These are phyloP conservation scores for Trichoderma endophyticum DNA, from an alignment of 2,329 filamentous ascomycete species.

Conservation along the genomic window DNA sequence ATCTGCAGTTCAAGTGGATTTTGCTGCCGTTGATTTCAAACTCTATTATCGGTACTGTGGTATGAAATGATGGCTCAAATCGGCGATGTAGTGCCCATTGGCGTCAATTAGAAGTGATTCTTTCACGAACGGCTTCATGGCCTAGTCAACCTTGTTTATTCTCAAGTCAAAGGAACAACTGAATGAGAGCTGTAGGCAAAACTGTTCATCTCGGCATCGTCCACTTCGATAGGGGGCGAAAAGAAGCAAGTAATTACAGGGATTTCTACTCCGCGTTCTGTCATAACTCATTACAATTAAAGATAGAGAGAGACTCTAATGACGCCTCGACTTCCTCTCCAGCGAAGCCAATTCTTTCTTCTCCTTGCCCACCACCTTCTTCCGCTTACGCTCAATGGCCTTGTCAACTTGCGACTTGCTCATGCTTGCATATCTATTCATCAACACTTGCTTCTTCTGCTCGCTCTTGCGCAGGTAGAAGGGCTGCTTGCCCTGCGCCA, in stretches of 20 bases:
- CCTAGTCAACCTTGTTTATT: not conserved
- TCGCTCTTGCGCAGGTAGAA: slow-evolving; percentile 93
- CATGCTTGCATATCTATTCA: slow-evolving; percentile 78
- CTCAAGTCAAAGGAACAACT: not conserved
- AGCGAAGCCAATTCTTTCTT: slow-evolving; percentile 63
- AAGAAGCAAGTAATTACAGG: not conserved
- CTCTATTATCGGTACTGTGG: not conserved
- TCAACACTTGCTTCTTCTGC: slow-evolving; percentile 79
- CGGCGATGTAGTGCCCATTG: not conserved
- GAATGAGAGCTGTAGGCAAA: not conserved
- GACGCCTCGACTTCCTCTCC: slow-evolving; percentile 28
- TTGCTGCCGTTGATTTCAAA: not conserved
- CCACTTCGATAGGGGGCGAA: not conserved
- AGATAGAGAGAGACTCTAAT: not conserved
- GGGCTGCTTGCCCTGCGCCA: slow-evolving; percentile 85
- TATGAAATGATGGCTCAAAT: not conserved
- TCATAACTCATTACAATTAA: slow-evolving; percentile 5
- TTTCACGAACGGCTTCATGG: not conserved
- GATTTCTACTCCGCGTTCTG: not conserved
- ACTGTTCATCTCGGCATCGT: not conserved
- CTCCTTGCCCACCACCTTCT: slow-evolving; percentile 86
- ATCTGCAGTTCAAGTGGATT: not conserved
- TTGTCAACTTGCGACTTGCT: slow-evolving; percentile 81
- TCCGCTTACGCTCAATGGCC: slow-evolving; percentile 80
- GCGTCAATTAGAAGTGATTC: not conserved